Base-by-base conservation (phyloP, 345 rosid genomes). In the Nasturtium officinale region DNA sequence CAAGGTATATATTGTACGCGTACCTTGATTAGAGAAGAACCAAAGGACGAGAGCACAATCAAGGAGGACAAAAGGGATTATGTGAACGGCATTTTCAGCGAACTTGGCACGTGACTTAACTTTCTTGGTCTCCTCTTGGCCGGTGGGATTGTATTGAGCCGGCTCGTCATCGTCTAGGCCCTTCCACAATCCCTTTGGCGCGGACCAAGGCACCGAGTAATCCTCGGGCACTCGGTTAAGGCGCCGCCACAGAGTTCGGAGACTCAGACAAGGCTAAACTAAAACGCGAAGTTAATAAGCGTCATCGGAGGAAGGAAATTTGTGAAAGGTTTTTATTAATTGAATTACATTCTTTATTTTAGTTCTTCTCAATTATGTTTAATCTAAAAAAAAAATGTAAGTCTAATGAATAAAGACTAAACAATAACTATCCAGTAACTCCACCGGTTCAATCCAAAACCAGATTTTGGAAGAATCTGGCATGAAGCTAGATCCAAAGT, bases 11-110 rank as follows among this genome's bases (percentile, higher is more conserved):
- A 18, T 15, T 23, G 46, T 57, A 33, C 10, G 28, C 32, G 17
- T 78, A 90, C 98, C 87, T 71, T 96, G 86, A 80, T 79, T 87
- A 29, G 97, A 87, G 54, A 86, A 87, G 78, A 90, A 78, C 98
- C 98, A 94, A 2, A 94, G 87, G 60, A 87, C 76, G 40, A 88
- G 76, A 56, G 89, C 96, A 73, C 96, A 90, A 21, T 84, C 51
- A 42, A 93, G 82, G 35, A 94, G 79, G 21, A 94, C 90, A 32
- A 94, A 57, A 12, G 98, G 98, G 65, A 94, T 94, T 2, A 89
- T 6, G 76, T 90, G 98, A 26, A 94, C 90, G 7, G 90, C 88
- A 32, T 87, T 90, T 72, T 90, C 97, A 0, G 96, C 87, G 25
- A 89, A 84, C 77, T 83, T 92, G 54, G 47, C 12, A 2, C 86